Evolutionary conservation across 2,329 filamentous ascomycete species (phyloP), one percentile per base, ranked within the genome.

Genomic region (Hypoxylon sp.): DNA sequence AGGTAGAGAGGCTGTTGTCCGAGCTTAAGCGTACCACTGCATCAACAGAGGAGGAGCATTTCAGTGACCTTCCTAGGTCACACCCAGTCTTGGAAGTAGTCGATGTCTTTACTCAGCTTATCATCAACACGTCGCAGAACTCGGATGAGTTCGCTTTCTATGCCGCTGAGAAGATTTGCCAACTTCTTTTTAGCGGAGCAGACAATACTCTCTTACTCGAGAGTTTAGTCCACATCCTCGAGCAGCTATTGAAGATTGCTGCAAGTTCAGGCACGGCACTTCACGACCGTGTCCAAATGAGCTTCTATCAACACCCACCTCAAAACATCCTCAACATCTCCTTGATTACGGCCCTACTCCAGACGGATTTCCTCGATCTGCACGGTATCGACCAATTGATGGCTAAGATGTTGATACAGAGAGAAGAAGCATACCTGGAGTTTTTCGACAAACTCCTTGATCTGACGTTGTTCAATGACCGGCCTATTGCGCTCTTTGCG

Each of bases 371-470:
- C 39, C 75, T 91, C 6, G 88, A 91, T 72, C 88, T 89, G 84
- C 83, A 84, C 57, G 86, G 86, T 57, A 87, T 94, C 54, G 92
- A 94, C 74, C 84, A 88, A 22, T 90, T 92, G 57, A 87, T 94
- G 72, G 88, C 93, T 6, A 91, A 91, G 77, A 89, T 92, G 1
- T 85, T 98, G 19, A 84, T 88, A 61, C 86, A 91, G 62, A 89
- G 90, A 65, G 93, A 94, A 69, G 86, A 90, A 6, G 86, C 87
- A 22, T 93, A 92, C 1, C 82, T 98, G 2, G 89, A 94, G 63
- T 92, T 97, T 77, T 85, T 98, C n/a, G 89, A 91, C 57, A 90
- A 90, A 47, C 84, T 98, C 47, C 84, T 97, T 70, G 92, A 96
- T 71, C 88, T 93, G 47, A 88, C 94, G 0, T 83, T 98, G 8